These are phyloP conservation scores for Microbotryum violaceum DNA, from an alignment of 1,284 basidiomycete species.

Conservation along the genomic window DNA sequence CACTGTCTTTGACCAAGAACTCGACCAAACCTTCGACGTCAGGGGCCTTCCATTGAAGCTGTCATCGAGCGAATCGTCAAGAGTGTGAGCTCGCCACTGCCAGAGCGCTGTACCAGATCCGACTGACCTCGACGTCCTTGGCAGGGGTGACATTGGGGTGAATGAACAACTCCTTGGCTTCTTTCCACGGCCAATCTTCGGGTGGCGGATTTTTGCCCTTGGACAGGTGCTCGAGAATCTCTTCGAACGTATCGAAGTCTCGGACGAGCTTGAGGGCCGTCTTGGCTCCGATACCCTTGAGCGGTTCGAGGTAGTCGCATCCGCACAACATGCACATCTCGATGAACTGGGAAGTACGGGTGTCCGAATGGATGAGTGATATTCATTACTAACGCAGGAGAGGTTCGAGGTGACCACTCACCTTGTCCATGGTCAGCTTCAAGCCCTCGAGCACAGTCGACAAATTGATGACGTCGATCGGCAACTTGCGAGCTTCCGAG, in stretches of 20 bases:
- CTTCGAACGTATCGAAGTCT: slow-evolving; percentile 72
- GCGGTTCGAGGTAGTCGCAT: slow-evolving; percentile 96
- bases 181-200: slow-evolving; percentile 93
- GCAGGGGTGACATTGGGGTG: slow-evolving; percentile 82
- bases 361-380: not conserved
- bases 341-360: slow-evolving; percentile 60
- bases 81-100: not conserved
- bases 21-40: slow-evolving; percentile 90
- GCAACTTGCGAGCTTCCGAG: slow-evolving; percentile 96
- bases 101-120: not conserved
- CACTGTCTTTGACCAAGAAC: slow-evolving; percentile 90
- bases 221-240: slow-evolving; percentile 67
- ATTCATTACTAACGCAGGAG: not conserved
- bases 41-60: slow-evolving; percentile 92
- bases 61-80: slow-evolving; percentile 8
- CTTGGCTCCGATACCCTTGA: slow-evolving; percentile 91
- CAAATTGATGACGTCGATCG: slow-evolving; percentile 89
- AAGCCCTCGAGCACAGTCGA: slow-evolving; percentile 76
- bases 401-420: slow-evolving; percentile 38
- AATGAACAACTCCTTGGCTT: slow-evolving; percentile 82
- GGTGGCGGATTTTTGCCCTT: slow-evolving; percentile 48
- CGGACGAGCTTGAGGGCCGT: slow-evolving; percentile 87
- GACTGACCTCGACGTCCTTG: slow-evolving; percentile 72
- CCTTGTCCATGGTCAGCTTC: slow-evolving; percentile 84
- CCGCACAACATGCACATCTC: slow-evolving; percentile 95